Conservation (phyloP, 352 stramenopile species). For the Pythium apleroticum region DNA sequence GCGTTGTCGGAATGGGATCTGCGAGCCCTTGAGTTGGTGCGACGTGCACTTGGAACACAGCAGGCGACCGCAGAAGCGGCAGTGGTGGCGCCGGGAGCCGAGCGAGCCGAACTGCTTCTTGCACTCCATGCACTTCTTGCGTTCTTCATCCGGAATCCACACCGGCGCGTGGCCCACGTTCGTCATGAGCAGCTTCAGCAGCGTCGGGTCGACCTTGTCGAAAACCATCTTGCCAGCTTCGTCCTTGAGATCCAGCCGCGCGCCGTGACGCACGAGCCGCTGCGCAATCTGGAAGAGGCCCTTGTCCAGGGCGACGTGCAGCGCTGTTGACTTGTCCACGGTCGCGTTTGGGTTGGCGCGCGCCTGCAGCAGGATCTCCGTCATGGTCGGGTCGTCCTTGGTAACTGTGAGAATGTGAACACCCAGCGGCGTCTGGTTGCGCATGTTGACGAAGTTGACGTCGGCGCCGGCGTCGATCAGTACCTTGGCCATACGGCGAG, state of each 20-base stretch:
- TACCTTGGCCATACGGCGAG: conserved; percentile 80
- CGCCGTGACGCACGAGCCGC: conserved; percentile 69
- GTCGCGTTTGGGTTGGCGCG: conserved; percentile 63
- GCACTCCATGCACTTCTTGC: conserved; percentile 76
- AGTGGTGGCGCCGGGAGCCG: conserved; percentile 76
- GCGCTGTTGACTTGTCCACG: conserved; percentile 60
- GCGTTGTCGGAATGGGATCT: conserved; percentile 49
- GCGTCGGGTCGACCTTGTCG: conserved; percentile 69
- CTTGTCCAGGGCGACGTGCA: conserved; percentile 71
- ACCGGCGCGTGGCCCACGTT: conserved; percentile 75
- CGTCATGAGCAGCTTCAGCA: conserved; percentile 60
- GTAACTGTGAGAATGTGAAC: conserved; percentile 79
- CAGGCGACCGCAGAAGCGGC: conserved; percentile 80
- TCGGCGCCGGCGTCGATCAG: conserved; percentile 69
- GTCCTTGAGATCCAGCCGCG: conserved; percentile 69
- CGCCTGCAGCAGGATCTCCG: conserved; percentile 76
- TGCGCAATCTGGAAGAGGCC: conserved; percentile 66
- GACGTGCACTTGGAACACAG: conserved; percentile 76
- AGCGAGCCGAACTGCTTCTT: conserved; percentile 67
- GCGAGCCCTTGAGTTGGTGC: conserved; percentile 36
- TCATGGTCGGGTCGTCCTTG: conserved; percentile 68
- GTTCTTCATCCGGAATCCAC: conserved; percentile 72
- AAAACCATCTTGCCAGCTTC: conserved; percentile 74
- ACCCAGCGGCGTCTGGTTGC: conserved; percentile 64
- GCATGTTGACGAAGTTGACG: conserved; percentile 58